A percentile compares a stretch with the other conserved stretches of the same genome.
phyloP scores from a whole-genome alignment of 169 alveolate genomes.

The Cryptosporidium ryanae region DNA sequence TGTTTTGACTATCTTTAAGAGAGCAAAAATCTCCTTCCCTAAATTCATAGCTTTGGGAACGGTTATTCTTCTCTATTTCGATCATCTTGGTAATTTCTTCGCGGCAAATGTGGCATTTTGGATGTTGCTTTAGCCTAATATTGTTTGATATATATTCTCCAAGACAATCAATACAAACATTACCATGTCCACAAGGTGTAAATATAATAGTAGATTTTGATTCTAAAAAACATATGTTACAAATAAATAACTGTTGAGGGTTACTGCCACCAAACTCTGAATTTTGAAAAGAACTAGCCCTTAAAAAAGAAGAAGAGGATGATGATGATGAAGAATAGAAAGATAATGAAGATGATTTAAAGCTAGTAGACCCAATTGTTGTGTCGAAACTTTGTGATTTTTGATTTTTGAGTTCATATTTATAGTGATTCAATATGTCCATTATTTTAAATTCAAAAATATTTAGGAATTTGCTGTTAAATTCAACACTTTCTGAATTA shows the following conservation, averaged over 20 bases:
- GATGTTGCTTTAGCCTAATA: conserved; percentile 34
- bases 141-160: conserved; percentile 58
- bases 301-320: background rate
- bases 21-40: background rate
- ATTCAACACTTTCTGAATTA: conserved; percentile 5
- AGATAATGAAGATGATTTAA: background rate
- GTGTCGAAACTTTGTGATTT: background rate
- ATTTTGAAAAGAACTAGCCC: conserved; percentile 3
- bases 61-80: background rate
- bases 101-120: conserved; percentile 61
- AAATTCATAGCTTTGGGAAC: background rate
- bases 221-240: conserved; percentile 57
- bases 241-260: background rate
- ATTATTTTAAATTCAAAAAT: conserved; percentile 22
- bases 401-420: background rate
- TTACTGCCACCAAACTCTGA: too few relatives aligned
- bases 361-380: conserved; percentile 1
- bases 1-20: background rate
- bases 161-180: conserved; percentile 48
- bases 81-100: conserved; percentile 50
- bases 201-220: conserved; percentile 40
- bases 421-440: background rate
- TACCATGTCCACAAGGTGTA: conserved; percentile 74
- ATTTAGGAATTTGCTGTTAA: background rate
- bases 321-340: background rate